Evolutionary conservation across 768 basidiomycete species (phyloP).

Genomic region (Agaricus subrufescens): DNA sequence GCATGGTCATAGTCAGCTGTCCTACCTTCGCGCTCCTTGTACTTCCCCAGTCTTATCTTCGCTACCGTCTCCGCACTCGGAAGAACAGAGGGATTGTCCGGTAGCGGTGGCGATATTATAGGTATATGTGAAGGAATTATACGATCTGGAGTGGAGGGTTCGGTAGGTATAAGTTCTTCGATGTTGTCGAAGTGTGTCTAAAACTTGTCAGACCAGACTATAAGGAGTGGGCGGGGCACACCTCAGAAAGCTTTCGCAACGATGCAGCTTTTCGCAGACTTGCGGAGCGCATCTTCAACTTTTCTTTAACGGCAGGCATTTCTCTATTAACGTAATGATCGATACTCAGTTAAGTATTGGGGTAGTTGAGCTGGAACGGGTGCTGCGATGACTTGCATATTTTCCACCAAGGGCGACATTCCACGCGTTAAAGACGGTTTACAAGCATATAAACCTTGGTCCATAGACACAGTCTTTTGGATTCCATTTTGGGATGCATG

Average conservation of each 20-base stretch:
- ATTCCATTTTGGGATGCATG: not conserved
- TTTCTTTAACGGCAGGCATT: not conserved
- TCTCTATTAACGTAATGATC: not conserved
- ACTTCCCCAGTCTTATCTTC: conserved; percentile 34
- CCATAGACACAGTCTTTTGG: not conserved
- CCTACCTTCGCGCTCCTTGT: conserved; percentile 38
- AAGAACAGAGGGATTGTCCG: conserved; percentile 26
- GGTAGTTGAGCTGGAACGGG: not conserved
- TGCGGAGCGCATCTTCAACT: not conserved
- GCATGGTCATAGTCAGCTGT: conserved; percentile 18
- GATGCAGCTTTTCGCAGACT: not conserved
- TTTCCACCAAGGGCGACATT: not conserved
- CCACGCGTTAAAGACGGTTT: not conserved
- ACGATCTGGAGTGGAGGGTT: not conserved
- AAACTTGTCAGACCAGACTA: not conserved
- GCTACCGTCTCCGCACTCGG: conserved; percentile 37
- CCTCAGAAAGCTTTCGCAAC: not conserved
- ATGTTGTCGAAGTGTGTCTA: not conserved
- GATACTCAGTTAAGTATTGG: too few species aligned
- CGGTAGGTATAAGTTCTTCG: conserved; percentile 4
- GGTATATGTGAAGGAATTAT: conserved; percentile 28
- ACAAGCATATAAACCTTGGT: not conserved
- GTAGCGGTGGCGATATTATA: conserved; percentile 49
- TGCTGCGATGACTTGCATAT: not conserved
- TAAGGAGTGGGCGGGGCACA: not conserved